Evolutionary conservation across 768 basidiomycete genomes (phyloP), one percentile per base, ranked within the genome.

Genomic region (Roridomyces roridus): DNA sequence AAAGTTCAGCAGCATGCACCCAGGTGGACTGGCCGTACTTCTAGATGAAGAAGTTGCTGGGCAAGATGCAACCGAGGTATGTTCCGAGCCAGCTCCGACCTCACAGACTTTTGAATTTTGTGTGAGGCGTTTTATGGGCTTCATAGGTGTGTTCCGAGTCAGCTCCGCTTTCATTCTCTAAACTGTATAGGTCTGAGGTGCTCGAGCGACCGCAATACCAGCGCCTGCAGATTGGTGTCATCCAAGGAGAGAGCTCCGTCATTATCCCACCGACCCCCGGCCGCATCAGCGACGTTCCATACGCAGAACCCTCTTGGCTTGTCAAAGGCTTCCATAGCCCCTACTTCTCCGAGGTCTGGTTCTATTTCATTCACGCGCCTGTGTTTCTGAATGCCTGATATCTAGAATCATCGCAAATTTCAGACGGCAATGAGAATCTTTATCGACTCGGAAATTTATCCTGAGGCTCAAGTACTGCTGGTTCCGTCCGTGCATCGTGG

Each of bases 221-320:
- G 52, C 80, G 87, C 23, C 74, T 91, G 4, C 80, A 82, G 62
- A 81, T 91, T 53, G 91, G 89, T 34, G 73, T 73, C 9, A 80
- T 92, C 58, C 73, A 83, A 46, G 88, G 83, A 37, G 82, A 89
- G 72, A 71, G 79, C 58, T 78, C 80, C 39, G 66, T 77, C 44
- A 74, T 91, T 41, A 66, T 78, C 48, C 69, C 77, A 21, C 76
- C 74, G 14, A 73, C 72, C 23, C 63, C 76, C 4, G 90, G 89
- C 3, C 76, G 79, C 51, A 67, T 89, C 39, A 88, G 86, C 62
- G 72, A 73, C 58, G 87, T 94, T 1, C 92, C 92, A 0, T 93
- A 91, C 68, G 89, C 82, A 2, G 92, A 94, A 67, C 89, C 91
- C 1, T 85, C 85, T 2, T 93, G 91, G 88, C 73, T 92, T 44